A percentile compares a stretch with the other conserved stretches of the same genome.
phyloP scores from a whole-genome alignment of 345 rosid genomes.

The Gossypium turneri region DNA sequence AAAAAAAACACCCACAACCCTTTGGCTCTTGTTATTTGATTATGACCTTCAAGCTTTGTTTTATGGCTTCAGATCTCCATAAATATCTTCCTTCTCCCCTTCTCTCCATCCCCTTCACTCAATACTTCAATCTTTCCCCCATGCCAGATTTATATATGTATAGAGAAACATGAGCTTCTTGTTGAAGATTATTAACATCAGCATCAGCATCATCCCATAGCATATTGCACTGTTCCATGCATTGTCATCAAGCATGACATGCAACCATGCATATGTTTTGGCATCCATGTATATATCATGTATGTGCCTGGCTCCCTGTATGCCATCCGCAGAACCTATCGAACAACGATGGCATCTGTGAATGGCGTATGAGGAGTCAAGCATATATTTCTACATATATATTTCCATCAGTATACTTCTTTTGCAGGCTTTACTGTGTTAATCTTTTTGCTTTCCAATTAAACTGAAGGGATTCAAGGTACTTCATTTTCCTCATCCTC shows the following conservation, averaged over 20 bases:
- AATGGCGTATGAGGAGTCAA: conserved; percentile 98
- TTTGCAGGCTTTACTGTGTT: conserved; percentile 6
- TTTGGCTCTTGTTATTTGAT: conserved; percentile 12
- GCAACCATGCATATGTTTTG: conserved; percentile 8
- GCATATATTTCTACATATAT: conserved; percentile 36
- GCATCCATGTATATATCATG: conserved; percentile 11
- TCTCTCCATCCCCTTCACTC: not conserved
- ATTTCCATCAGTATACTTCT: not conserved
- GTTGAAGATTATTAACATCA: too few species aligned
- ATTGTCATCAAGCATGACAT: conserved; percentile 2
- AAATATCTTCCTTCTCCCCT: conserved; percentile 14
- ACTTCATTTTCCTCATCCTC: not conserved
- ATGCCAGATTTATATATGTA: not conserved
- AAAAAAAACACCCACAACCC: not conserved
- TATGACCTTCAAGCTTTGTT: conserved; percentile 22
- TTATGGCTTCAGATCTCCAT: conserved; percentile 15
- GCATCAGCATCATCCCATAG: not conserved
- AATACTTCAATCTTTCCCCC: not conserved
- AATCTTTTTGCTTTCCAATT: not conserved
- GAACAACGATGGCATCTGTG: conserved; percentile 60
- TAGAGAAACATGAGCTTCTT: not conserved
- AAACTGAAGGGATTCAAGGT: not conserved
- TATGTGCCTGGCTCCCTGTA: conserved; percentile 98
- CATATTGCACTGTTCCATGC: not conserved
- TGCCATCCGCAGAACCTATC: conserved; percentile 77